Percentiles rank a stretch among this genome's conserved stretches.
Evolutionary conservation across 2,329 filamentous ascomycete species (phyloP).

Genomic region (Polytolypa hystricis): DNA sequence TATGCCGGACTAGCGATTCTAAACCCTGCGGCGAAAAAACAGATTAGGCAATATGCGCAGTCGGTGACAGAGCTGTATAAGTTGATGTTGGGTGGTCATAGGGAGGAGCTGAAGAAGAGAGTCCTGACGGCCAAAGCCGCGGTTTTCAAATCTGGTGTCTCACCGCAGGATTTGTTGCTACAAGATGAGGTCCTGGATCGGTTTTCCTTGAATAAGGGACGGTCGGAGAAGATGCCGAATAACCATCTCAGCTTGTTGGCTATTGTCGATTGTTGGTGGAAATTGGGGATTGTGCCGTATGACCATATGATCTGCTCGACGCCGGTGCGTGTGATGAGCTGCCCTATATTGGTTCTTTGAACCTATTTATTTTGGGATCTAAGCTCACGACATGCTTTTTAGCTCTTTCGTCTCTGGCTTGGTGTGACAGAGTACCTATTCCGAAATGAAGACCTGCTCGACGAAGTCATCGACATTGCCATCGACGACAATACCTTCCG

Average conservation of each 20-base stretch:
- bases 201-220: conserved; percentile 67
- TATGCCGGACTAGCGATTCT: conserved; percentile 95
- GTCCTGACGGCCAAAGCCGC: conserved; percentile 69
- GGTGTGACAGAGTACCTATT: conserved; percentile 97
- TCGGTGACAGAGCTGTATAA: conserved; percentile 93
- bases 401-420: conserved; percentile 88
- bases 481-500: conserved; percentile 84
- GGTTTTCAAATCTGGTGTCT: conserved; percentile 47
- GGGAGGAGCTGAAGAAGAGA: conserved; percentile 59
- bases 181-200: conserved; percentile 73
- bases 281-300: conserved; percentile 85
- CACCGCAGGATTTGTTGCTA: conserved; percentile 57
- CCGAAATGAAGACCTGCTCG: conserved; percentile 66
- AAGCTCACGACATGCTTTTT: conserved; percentile 1
- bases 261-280: conserved; percentile 98
- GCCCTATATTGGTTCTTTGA: conserved; percentile 4
- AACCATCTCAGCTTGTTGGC: conserved; percentile 88
- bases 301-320: conserved; percentile 99
- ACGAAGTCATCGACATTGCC: conserved; percentile 75
- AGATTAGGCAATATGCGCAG: conserved; percentile 88
- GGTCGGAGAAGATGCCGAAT: conserved; percentile 63
- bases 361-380: conserved; percentile 3
- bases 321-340: conserved; percentile 44
- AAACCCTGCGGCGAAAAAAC: conserved; percentile 81
- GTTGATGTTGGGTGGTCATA: conserved; percentile 81